Base-by-base conservation (phyloP, 2,329 filamentous ascomycete species). In the Fonsecaea pedrosoi region DNA sequence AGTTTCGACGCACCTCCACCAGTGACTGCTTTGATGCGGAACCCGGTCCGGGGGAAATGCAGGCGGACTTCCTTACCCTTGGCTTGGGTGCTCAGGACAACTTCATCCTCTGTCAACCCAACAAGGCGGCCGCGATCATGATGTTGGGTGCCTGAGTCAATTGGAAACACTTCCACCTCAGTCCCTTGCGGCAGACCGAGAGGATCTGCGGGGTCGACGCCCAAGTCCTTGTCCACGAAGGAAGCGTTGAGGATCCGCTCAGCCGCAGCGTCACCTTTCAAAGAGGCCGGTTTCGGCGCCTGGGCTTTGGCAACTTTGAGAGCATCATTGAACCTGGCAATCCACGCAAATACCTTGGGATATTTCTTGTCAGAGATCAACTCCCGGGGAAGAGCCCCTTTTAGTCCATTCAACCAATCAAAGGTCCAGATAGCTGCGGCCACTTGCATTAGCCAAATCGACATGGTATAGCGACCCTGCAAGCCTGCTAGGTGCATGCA, bases 301-400 rank as follows among this genome's bases (percentile, higher is more conserved):
- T 73, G 74, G 21, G 74, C 70, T 62, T 78, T 82, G 0, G 84
- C 83, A 6, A 76, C 75, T 4, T 79, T 77, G 1, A 87, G 74
- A 1, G 80, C 81, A 15, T 73, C 74, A 60, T 84, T 78, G 77
- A 91, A 92, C n/a, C 89, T 82, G 53, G 79, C 75, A 18, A 90
- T 82, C 88, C 89, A 92, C 1, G 84, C 84, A 74, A 86, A 89
- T 0, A 87, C 84, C 64, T 80, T 83, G 0, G 89, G 90, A 72
- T 86, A 90, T 45, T 77, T 78, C 18, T 76, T 75, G 13, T 79
- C 74, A 2, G 84, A 84, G 69, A 92, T 83, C 6, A 82, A 72
- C 21, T 84, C 80, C 57, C 78, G 65, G 3, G 86, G 84, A 55
- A 91, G 80, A 13, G 85, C 84, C 4, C 84, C 84, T 12, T 83